Conservation (phyloP, 139 green algal species). For the Dunaliella primolecta region DNA sequence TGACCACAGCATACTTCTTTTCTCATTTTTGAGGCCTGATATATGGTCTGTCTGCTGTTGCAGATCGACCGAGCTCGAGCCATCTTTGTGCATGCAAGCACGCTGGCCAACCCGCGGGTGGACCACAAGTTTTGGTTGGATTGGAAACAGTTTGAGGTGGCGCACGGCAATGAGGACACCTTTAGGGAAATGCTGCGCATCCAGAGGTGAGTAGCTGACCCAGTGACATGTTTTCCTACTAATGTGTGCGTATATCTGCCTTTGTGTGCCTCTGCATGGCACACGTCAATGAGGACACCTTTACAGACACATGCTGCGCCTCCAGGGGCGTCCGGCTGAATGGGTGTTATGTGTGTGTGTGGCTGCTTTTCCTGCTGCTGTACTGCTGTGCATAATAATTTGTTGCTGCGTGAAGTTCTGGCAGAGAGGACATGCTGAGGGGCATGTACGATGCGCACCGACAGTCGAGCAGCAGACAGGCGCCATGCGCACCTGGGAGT, state of each 20-base stretch:
- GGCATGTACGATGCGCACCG: too few relatives aligned
- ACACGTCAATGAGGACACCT: slow-evolving; percentile 94
- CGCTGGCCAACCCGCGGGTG: slow-evolving; percentile 26
- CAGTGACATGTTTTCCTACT: slow-evolving; percentile 10
- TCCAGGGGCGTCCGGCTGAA: slow-evolving; percentile 91
- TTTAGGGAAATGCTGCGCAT: slow-evolving; percentile 98
- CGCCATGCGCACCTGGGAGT: too few relatives aligned
- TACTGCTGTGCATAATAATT: neutral
- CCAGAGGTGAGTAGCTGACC: slow-evolving; percentile 86
- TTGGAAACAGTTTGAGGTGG: slow-evolving; percentile 90
- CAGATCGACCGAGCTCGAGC: slow-evolving; percentile 88
- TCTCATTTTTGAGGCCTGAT: too few relatives aligned
- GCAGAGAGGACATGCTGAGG: neutral
- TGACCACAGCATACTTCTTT: too few relatives aligned
- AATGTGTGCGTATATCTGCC: too few relatives aligned
- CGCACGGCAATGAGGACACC: slow-evolving; percentile 93
- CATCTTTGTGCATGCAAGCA: slow-evolving; percentile 81
- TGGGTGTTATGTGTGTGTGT: slow-evolving; percentile 26
- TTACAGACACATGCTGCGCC: slow-evolving; percentile 97
- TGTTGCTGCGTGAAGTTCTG: too few relatives aligned
- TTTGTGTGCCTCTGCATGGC: too few relatives aligned
- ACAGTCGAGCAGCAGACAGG: too few relatives aligned
- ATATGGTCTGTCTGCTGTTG: too few relatives aligned
- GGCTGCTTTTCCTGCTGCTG: too few relatives aligned
- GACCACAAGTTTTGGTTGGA: slow-evolving; percentile 80